Percentiles rank a stretch among this genome's conserved stretches.
These are phyloP conservation scores for Hepatocystis sp. DNA, from an alignment of 169 alveolate genomes.

Conservation along the genomic window DNA sequence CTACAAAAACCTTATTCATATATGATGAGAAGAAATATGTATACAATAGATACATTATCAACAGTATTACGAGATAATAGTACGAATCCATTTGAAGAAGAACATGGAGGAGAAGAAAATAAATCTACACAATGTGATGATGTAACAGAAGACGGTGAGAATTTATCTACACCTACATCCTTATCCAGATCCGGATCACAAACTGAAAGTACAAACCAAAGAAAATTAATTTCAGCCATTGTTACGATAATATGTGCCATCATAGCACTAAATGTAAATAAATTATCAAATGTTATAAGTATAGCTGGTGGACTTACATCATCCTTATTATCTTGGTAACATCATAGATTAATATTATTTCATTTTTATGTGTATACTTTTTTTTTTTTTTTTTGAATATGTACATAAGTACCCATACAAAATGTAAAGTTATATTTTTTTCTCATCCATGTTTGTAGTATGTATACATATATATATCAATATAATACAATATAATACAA, in stretches of 20 bases:
- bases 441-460: too few species aligned
- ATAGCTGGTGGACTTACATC: slow-evolving; percentile 70
- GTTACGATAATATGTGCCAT: slow-evolving; percentile 60
- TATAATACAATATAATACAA: too few species aligned
- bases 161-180: too few species aligned
- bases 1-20: slow-evolving; percentile 13
- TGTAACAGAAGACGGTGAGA: slow-evolving; percentile 35
- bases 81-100: slow-evolving; percentile 77
- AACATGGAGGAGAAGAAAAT: too few species aligned
- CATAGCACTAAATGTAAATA: slow-evolving; percentile 51
- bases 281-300: slow-evolving; percentile 60
- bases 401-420: too few species aligned
- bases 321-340: slow-evolving; percentile 67
- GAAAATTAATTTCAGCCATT: slow-evolving; percentile 10
- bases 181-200: slow-evolving; percentile 31
- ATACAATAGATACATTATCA: slow-evolving; percentile 19
- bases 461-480: too few species aligned
- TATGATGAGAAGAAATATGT: slow-evolving; percentile 36
- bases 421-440: too few species aligned
- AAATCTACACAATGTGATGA: slow-evolving; percentile 76
- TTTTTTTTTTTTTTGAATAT: too few species aligned
- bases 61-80: slow-evolving; percentile 18
- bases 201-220: slow-evolving; percentile 10
- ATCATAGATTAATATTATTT: too few species aligned
- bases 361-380: too few species aligned